Evolutionary conservation across 768 basidiomycete species (phyloP), one percentile per base, ranked within the genome.

Genomic region (Leccinum obscurum): DNA sequence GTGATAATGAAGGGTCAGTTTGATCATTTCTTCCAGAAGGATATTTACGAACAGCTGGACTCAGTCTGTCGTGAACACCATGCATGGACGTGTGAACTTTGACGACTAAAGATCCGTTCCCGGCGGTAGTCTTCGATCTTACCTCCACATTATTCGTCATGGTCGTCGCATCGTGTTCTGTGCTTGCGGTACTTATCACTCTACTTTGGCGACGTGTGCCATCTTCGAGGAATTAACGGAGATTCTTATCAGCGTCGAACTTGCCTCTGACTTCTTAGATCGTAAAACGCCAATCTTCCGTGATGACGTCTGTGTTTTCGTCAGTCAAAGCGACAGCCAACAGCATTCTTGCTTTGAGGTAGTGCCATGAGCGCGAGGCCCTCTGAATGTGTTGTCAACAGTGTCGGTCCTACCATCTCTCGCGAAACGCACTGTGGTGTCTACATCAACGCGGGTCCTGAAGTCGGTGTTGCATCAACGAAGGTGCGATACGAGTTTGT

Each of bases 1-100:
- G 97, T 95, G 66, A 98, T 99, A 79, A 98, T 98, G 97, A 99
- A 99, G 84, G 97, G 97, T 72, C 93, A 95, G 77, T 99, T 98
- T 75, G 93, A 93, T 72, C 95, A 96, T 72, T 99, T 99, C 80
- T 98, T 99, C 96, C 96, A 98, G 76, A 99, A 99, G 81, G 97
- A 99, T 77, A 98, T 98, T 68, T 98, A 94, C 81, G 93, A 98
- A 73, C 96, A 98, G 75, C 96, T 96, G 54, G 97, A 26, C 26
- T 26, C 26, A 99, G 72, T 96, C 94, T 26, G 97, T 98, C 63
- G 94, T 98, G 77, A 99, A 99, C 84, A 99, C 97, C 54, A 99
- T 99, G 97, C 92, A 96, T 85, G 97, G 97, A 62, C 94, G 97
- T 67, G 92, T 99, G 81, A 98, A 97, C 83, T 99, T 99, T 68